Conservation (phyloP, 1,139 yeast genomes). For the Zygosaccharomyces sapae region DNA sequence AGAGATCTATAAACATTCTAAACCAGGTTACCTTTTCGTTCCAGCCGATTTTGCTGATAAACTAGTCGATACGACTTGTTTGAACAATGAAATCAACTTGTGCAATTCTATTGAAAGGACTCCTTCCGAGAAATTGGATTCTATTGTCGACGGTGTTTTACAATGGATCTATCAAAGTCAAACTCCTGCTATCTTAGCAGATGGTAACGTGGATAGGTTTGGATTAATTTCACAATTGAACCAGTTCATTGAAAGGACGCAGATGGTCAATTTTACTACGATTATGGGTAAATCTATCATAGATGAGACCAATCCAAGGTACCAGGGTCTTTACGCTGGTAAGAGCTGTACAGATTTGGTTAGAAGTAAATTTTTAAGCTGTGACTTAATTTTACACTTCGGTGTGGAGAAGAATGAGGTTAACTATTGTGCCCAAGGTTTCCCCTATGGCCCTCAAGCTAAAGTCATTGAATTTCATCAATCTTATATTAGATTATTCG, state of each 20-base stretch:
- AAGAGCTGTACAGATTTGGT: constrained; percentile 20
- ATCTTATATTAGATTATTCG: constrained; percentile 44
- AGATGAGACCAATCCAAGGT: constrained; percentile 57
- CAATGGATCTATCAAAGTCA: constrained; percentile 47
- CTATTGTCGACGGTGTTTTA: constrained; percentile 47
- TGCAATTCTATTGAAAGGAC: constrained; percentile 26
- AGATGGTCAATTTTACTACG: constrained; percentile 32
- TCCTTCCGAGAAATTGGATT: constrained; percentile 38
- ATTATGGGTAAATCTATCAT: constrained; percentile 40
- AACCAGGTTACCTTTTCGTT: constrained; percentile 76
- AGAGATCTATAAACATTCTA: constrained; percentile 51
- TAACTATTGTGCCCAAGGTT: constrained; percentile 48
- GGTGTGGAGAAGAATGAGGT: constrained; percentile 54
- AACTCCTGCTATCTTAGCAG: constrained; percentile 63
- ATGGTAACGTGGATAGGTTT: constrained; percentile 56
- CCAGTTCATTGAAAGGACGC: constrained; percentile 44
- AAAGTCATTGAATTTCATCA: constrained; percentile 37
- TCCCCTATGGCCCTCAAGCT: constrained; percentile 30
- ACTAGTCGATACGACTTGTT: constrained; percentile 40
- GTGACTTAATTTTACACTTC: constrained; percentile 49
- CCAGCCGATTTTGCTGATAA: constrained; percentile 65
- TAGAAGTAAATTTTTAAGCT: constrained; percentile 19
- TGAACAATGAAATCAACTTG: constrained; percentile 26
- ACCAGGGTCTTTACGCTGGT: constrained; percentile 55
- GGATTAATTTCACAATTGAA: constrained; percentile 44